These are phyloP conservation scores for Trichoderma atroviride DNA, from an alignment of 2,329 filamentous ascomycete species.

Conservation along the genomic window DNA sequence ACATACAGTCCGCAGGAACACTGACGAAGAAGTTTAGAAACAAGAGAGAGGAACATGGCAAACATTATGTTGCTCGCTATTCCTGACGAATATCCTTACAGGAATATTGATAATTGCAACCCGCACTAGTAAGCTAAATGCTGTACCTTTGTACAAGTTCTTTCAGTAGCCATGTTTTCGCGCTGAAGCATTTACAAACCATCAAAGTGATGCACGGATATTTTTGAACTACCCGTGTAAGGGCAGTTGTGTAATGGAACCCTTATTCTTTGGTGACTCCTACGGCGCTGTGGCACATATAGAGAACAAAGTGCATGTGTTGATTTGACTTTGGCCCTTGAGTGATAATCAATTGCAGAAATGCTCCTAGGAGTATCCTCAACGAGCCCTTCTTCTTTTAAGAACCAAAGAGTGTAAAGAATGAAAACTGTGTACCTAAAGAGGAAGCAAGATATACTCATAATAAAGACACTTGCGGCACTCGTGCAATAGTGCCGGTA, in stretches of 20 bases:
- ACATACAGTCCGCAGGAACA: background rate
- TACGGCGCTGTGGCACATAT: too few species aligned
- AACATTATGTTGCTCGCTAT: background rate
- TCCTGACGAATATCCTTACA: too few species aligned
- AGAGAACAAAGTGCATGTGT: too few species aligned
- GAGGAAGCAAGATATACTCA: too few species aligned
- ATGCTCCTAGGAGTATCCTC: background rate
- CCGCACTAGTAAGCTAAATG: background rate
- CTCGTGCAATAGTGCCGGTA: background rate
- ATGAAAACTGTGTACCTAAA: too few species aligned
- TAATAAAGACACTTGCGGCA: background rate
- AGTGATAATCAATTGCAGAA: background rate
- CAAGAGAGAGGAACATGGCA: background rate
- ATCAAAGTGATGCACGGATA: too few species aligned
- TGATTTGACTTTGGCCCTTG: background rate
- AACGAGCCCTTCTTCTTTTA: background rate
- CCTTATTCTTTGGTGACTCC: too few species aligned
- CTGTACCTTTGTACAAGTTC: background rate
- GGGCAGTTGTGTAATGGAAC: too few species aligned
- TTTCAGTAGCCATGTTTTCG: background rate
- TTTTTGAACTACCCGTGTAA: too few species aligned
- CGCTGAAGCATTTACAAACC: background rate
- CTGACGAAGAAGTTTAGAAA: background rate
- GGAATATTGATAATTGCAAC: too few species aligned
- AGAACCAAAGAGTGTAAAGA: background rate